Base-by-base conservation (phyloP, 495 filamentous ascomycete genomes). In the Aspergillus affinis region DNA sequence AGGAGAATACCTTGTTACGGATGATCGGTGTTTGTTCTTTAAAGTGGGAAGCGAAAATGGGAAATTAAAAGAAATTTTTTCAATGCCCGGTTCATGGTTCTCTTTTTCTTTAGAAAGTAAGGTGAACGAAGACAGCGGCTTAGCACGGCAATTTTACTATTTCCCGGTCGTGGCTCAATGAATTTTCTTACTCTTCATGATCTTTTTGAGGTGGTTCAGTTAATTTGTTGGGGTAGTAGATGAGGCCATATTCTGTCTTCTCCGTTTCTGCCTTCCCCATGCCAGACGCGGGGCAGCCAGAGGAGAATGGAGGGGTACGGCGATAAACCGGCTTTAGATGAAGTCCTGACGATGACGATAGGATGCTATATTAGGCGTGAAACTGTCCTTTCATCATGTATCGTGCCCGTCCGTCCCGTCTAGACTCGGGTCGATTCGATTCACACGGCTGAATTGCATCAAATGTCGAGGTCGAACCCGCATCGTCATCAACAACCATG, bases 1-100 rank as follows among this genome's bases (percentile, higher is more conserved):
- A 41, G 36, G 36, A 41, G 36, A 41, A 41, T 41, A 41, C 36
- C 36, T 41, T 41, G 15, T 41, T 41, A 41, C 36, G 36, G 36
- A 41, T 67, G 71, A 69, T 74, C 72, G 73, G 72, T 78, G 65
- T 70, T 75, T 71, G 72, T 69, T 76, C 66, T 69, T 70, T 69
- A 63, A 52, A 29, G 18, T 62, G 61, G 68, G 73, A 71, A 74
- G 72, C 71, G 71, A 75, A 71, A 67, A 76, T 69, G 71, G 66
- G 68, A 75, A 77, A 75, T 60, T 61, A 64, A 69, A 69, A 67
- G 47, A 41, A 41, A 41, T 41, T 41, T 41, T 41, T 41, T 41
- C 9, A 51, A 59, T 61, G 62, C 60, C 65, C 62, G 60, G 65
- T 60, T 63, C 36, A 59, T 61, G 62, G 60, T 67, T 64, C 61